Conservation (phyloP, 352 stramenopile species). For the Blastocystis sp. region DNA sequence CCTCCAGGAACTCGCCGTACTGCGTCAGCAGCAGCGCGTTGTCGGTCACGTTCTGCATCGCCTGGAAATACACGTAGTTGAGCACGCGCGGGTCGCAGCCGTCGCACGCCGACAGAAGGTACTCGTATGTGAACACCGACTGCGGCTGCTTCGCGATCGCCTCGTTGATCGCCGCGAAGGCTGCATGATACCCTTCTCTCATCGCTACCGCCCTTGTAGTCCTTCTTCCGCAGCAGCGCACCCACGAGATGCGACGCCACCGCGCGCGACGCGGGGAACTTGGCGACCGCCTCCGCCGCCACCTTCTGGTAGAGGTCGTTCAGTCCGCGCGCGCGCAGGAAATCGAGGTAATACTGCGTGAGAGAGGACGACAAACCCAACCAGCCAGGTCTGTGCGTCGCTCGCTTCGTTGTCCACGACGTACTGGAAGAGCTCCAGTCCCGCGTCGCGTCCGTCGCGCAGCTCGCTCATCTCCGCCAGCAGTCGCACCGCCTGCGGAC, state of each 20-base stretch:
- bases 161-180: neutral
- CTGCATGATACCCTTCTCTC: neutral
- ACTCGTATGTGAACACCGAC: slow-evolving; percentile 1
- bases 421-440: neutral
- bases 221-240: neutral
- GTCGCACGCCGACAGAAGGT: neutral
- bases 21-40: neutral
- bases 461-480: neutral
- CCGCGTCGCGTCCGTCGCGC: neutral
- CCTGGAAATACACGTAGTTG: neutral
- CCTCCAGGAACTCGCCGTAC: slow-evolving; percentile 22
- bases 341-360: neutral
- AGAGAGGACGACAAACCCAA: neutral
- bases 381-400: neutral
- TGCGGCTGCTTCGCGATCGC: neutral
- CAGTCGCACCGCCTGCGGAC: neutral
- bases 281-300: neutral
- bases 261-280: neutral
- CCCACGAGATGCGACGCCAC: neutral
- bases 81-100: neutral
- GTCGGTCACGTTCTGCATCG: neutral
- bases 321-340: neutral
- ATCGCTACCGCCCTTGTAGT: neutral
- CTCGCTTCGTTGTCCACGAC: neutral
- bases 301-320: neutral